Percentiles rank a stretch among this genome's conserved stretches.
Evolutionary conservation across 345 rosid species (phyloP).

Genomic region (Salix udensis): DNA sequence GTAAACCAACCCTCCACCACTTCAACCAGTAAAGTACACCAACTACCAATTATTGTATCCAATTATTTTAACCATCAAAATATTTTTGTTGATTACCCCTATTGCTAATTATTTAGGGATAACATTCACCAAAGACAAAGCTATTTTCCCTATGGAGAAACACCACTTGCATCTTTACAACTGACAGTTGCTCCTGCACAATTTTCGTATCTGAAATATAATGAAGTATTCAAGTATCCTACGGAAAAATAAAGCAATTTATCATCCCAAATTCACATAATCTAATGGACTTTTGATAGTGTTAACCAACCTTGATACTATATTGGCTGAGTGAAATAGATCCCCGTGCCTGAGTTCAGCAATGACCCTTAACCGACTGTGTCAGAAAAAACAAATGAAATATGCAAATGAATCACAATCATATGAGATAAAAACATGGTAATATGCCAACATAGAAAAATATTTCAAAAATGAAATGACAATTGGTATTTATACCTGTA

Average conservation of each 20-base stretch:
- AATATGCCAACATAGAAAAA: background rate
- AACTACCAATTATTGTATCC: background rate
- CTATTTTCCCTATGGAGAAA: background rate
- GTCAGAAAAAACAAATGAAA: slow-evolving; percentile 13
- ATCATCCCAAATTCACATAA: background rate
- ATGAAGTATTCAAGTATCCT: background rate
- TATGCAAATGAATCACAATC: slow-evolving; percentile 4
- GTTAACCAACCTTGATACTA: slow-evolving; percentile 75
- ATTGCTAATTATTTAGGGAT: background rate
- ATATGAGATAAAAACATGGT: background rate
- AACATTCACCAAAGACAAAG: background rate
- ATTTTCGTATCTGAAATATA: background rate
- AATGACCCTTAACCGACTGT: slow-evolving; percentile 90
- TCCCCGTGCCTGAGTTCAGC: slow-evolving; percentile 95
- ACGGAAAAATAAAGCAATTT: background rate
- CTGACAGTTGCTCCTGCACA: background rate
- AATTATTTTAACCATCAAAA: background rate
- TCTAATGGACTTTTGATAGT: background rate
- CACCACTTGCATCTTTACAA: background rate
- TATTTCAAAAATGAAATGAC: background rate
- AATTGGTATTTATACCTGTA: slow-evolving; percentile 57
- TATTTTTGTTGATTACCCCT: background rate
- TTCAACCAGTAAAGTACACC: background rate
- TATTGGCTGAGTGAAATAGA: slow-evolving; percentile 95
- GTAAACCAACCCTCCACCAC: background rate